Percentiles rank a stretch among this genome's conserved stretches.
These are phyloP conservation scores for Nematocida sp. DNA, from an alignment of 371 early-diverging fungal genomes.

Conservation along the genomic window DNA sequence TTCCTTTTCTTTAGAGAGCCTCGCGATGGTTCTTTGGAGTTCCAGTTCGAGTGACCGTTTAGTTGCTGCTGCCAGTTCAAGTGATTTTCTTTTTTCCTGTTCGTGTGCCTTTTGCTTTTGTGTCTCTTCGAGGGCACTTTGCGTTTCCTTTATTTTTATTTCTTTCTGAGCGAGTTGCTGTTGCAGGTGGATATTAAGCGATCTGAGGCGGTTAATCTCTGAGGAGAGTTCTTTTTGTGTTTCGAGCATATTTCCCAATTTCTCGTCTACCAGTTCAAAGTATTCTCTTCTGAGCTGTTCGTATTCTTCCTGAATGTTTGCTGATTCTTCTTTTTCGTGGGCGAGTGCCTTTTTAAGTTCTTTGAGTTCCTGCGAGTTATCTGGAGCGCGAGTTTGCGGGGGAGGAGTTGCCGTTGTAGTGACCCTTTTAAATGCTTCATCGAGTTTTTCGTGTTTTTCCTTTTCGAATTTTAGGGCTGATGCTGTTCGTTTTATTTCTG, in stretches of 20 bases:
- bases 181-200: slow-evolving; percentile 42
- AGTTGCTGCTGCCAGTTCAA: neutral
- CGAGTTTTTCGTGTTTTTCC: slow-evolving; percentile 29
- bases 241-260: slow-evolving; percentile 56
- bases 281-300: slow-evolving; percentile 47
- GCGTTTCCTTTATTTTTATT: slow-evolving; percentile 6
- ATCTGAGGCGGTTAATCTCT: slow-evolving; percentile 48
- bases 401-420: slow-evolving; percentile 10
- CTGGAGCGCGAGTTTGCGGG: slow-evolving; percentile 59
- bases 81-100: neutral
- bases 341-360: slow-evolving; percentile 37
- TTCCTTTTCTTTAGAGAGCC: neutral
- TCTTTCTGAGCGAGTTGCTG: slow-evolving; percentile 13
- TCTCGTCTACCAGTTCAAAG: slow-evolving; percentile 49
- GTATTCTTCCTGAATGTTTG: slow-evolving; percentile 10
- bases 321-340: slow-evolving; percentile 12
- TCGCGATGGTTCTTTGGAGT: neutral
- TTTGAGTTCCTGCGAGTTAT: slow-evolving; percentile 68
- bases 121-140: slow-evolving; percentile 14
- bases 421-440: slow-evolving; percentile 51
- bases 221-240: slow-evolving; percentile 35
- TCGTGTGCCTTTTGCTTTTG: slow-evolving; percentile 16
- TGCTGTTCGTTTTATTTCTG: slow-evolving; percentile 68
- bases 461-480: slow-evolving; percentile 49
- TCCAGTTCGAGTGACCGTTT: slow-evolving; percentile 3